phyloP scores from a whole-genome alignment of 441 rosid genomes.

The Erodium moschatum region DNA sequence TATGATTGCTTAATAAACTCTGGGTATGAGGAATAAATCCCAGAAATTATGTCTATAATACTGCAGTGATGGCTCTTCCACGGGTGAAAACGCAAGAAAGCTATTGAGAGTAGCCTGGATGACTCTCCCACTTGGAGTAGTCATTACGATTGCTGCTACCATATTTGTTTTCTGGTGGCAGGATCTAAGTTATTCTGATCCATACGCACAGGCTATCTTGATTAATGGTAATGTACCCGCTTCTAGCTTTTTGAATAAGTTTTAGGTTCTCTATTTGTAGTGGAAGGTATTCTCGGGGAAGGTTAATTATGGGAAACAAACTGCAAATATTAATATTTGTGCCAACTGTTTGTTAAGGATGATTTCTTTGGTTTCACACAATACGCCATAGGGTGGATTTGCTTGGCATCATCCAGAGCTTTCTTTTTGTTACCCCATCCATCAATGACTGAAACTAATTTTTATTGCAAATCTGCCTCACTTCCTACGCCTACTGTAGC shows the following conservation, averaged over 20 bases:
- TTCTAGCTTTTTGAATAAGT: constrained; percentile 9
- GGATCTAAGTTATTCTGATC: constrained; percentile 44
- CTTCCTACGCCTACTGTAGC: neutral
- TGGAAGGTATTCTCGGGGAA: neutral
- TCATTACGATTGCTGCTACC: constrained; percentile 47
- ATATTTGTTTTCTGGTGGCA: constrained; percentile 79
- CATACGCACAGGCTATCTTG: constrained; percentile 67
- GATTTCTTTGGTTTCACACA: neutral
- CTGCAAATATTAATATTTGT: too few relatives aligned
- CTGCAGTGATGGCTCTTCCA: constrained; percentile 43
- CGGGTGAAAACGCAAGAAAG: constrained; percentile 33
- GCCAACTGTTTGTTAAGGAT: neutral
- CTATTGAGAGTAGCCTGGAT: constrained; percentile 79
- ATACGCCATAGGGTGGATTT: neutral
- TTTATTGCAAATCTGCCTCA: neutral
- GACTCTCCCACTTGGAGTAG: constrained; percentile 62
- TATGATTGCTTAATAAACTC: neutral
- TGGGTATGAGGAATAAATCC: neutral
- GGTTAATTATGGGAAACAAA: too few relatives aligned
- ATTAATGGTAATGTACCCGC: constrained; percentile 50
- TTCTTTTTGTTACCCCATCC: neutral
- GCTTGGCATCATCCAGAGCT: neutral
- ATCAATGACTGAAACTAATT: too few relatives aligned
- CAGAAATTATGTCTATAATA: constrained; percentile 15
- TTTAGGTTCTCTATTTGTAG: neutral